phyloP scores from a whole-genome alignment of 192 early-diverging fungal genomes.

The Ambispora gerdemannii region DNA sequence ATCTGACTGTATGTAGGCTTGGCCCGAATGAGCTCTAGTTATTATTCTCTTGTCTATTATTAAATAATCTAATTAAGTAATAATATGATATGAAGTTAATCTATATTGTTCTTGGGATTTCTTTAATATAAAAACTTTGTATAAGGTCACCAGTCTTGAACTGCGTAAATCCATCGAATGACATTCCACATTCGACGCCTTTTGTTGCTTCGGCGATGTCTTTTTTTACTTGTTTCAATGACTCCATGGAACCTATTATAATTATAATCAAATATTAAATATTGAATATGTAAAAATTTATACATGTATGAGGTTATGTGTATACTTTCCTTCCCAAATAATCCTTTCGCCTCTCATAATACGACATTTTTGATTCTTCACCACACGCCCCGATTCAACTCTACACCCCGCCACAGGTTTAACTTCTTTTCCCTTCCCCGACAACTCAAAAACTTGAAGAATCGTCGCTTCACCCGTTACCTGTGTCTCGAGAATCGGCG shows the following conservation, averaged over 20 bases:
- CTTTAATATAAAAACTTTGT: conserved; percentile 61
- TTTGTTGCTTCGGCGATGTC: conserved; percentile 86
- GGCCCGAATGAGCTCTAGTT: too few species aligned
- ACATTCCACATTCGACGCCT: conserved; percentile 94
- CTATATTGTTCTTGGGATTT: conserved; percentile 52
- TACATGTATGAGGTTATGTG: conserved; percentile 30
- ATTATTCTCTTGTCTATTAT: too few species aligned
- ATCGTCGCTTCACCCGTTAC: conserved; percentile 88
- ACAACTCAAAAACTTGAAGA: conserved; percentile 80
- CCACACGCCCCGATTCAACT: conserved; percentile 71
- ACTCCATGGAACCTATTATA: conserved; percentile 55
- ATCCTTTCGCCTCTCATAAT: conserved; percentile 65
- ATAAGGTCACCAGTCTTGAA: conserved; percentile 81
- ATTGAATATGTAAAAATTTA: not conserved
- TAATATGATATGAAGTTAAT: not conserved
- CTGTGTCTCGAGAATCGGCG: conserved; percentile 72
- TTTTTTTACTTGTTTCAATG: conserved; percentile 86
- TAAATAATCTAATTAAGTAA: too few species aligned
- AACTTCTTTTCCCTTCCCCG: conserved; percentile 65
- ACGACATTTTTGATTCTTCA: conserved; percentile 56
- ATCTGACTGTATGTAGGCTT: too few species aligned
- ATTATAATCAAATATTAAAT: conserved; percentile 1
- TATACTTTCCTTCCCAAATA: conserved; percentile 68
- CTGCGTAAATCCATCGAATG: conserved; percentile 78
- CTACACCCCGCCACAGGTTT: conserved; percentile 84